phyloP scores from a whole-genome alignment of 371 early-diverging fungal genomes.

The Blakeslea trispora region DNA sequence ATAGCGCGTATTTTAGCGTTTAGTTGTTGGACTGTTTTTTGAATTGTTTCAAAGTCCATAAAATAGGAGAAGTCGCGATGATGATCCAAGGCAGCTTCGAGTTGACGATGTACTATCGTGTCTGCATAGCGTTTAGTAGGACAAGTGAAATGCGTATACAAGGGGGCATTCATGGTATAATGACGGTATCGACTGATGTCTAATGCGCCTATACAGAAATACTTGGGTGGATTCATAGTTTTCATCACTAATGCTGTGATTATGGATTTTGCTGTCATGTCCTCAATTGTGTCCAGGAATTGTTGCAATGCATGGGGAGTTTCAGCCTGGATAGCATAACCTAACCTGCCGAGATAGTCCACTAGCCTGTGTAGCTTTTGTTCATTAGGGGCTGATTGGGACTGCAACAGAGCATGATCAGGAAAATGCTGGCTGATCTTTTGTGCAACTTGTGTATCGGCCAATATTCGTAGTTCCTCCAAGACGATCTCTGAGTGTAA shows the following conservation, averaged over 20 bases:
- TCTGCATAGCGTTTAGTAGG: slow-evolving; percentile 97
- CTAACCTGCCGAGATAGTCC: slow-evolving; percentile 53
- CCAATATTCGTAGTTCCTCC: slow-evolving; percentile 94
- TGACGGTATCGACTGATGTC: slow-evolving; percentile 66
- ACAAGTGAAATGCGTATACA: slow-evolving; percentile 90
- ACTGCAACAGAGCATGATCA: slow-evolving; percentile 81
- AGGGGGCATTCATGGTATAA: slow-evolving; percentile 69
- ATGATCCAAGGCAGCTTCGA: slow-evolving; percentile 38
- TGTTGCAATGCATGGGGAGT: slow-evolving; percentile 61
- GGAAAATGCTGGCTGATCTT: slow-evolving; percentile 82
- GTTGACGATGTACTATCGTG: slow-evolving; percentile 87
- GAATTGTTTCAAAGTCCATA: slow-evolving; percentile 40
- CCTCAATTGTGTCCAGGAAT: slow-evolving; percentile 69
- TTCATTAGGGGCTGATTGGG: slow-evolving; percentile 68
- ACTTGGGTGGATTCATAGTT: slow-evolving; percentile 78
- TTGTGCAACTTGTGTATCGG: slow-evolving; percentile 89
- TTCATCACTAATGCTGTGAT: slow-evolving; percentile 61
- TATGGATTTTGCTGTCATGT: slow-evolving; percentile 40
- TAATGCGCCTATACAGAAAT: slow-evolving; percentile 79
- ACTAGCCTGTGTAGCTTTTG: slow-evolving; percentile 58
- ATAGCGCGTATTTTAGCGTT: slow-evolving; percentile 66
- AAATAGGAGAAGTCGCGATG: slow-evolving; percentile 44
- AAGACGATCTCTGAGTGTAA: slow-evolving; percentile 75
- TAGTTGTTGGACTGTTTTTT: slow-evolving; percentile 64
- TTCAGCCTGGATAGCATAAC: slow-evolving; percentile 50